Percentiles rank a stretch among this genome's conserved stretches.
These are phyloP conservation scores for Coriolopsis trogii DNA, from an alignment of 1,284 basidiomycete species.

Conservation along the genomic window DNA sequence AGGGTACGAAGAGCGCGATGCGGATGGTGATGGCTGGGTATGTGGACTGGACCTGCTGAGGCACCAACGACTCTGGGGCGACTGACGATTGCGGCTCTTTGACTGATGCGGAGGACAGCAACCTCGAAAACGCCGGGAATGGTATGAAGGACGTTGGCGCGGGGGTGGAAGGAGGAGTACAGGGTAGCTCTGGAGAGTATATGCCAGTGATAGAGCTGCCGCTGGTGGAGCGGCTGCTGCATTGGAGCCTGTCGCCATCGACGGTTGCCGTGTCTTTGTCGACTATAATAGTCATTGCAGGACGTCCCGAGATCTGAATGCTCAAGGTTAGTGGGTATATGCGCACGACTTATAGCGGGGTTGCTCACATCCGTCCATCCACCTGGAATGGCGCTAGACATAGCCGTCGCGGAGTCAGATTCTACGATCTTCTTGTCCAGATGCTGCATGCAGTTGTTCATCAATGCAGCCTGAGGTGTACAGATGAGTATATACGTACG, in stretches of 20 bases:
- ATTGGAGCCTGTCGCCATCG: neutral
- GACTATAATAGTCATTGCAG: slow-evolving; percentile 12
- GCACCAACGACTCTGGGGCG: neutral
- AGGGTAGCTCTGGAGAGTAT: slow-evolving; percentile 6
- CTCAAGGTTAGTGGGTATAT: neutral
- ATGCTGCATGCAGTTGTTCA: neutral
- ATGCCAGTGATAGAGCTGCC: slow-evolving; percentile 6
- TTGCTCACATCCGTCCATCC: slow-evolving; percentile 1
- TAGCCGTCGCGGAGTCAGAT: neutral
- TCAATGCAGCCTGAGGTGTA: neutral
- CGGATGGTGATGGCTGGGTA: slow-evolving; percentile 6
- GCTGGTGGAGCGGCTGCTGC: neutral
- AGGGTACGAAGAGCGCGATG: slow-evolving; percentile 46
- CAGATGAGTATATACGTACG: neutral
- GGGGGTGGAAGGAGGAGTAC: neutral
- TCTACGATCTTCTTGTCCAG: too few species aligned
- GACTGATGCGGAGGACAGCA: too few species aligned
- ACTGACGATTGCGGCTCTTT: too few species aligned
- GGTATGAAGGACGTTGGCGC: too few species aligned
- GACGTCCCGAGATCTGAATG: neutral
- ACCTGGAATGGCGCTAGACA: neutral
- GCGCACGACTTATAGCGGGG: neutral
- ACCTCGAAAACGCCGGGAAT: too few species aligned
- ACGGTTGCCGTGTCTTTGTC: neutral
- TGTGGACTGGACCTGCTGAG: neutral